Evolutionary conservation across 306 rosid species (phyloP), one percentile per base, ranked within the genome.

Genomic region (Geum urbanum): DNA sequence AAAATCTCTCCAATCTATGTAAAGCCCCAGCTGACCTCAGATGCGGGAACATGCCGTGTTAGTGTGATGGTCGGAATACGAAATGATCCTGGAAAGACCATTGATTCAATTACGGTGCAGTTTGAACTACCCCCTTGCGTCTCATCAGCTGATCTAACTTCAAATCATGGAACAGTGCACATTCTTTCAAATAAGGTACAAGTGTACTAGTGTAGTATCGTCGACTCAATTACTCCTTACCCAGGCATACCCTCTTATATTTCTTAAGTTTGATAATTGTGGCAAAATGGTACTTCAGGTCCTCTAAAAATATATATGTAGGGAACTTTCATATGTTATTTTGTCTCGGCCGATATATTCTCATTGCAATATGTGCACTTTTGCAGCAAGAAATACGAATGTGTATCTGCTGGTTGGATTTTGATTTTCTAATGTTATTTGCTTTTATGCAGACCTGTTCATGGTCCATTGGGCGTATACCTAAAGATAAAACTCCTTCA

Each of bases 21-120:
- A 76, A 94, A 86, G 83, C 98, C 97, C 16, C 98, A 90, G 83
- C 78, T 94, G 66, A 90, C 96, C 18, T 90, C 96, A 39, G 89
- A 78, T 69, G 82, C 85, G 1, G 97, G 96, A 79, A 84, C 80
- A 20, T 88, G 97, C 70, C 91, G 88, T 8, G 64, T 94, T 75
- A 88, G 78, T 77, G 83, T 94, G 77, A 35, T 94, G 90, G 96
- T 88, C 63, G 98, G 98, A 67, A 77, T 81, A 76, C 83, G 80
- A 80, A 91, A 85, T 55, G 94, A 94, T 77, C 97, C 97, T 57
- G 94, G 98, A 81, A 94, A 90, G 86, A 68, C 84, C 9, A 86
- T 94, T 22, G 94, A 90, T 73, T 82, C 88, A 3, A 82, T 90
- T 35, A 83, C 79, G 19, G 82, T 94, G 59, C 82, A 90, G 71